phyloP scores from a whole-genome alignment of 345 rosid species.

The Arabidopsis thaliana region TAIR10.1 NC_003076.8:2182001-2182500 shows the following conservation, averaged over 20 bases:
- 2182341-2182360: constrained; percentile 11
- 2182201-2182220: constrained; percentile 27
- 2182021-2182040: background rate
- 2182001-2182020: too few species aligned
- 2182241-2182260: constrained; percentile 61
- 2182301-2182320: constrained; percentile 16
- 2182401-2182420: constrained; percentile 38
- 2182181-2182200: constrained; percentile 44
- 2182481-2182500: too few species aligned
- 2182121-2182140: constrained; percentile 98
- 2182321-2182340: background rate
- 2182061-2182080: background rate
- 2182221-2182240: constrained; percentile 48
- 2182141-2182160: constrained; percentile 73
- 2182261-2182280: constrained; percentile 70
- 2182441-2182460: background rate
- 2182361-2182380: background rate
- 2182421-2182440: constrained; percentile 14
- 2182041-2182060: background rate
- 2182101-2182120: constrained; percentile 56
- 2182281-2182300: constrained; percentile 49
- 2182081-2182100: background rate
- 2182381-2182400: constrained; percentile 38
- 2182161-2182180: constrained; percentile 64
- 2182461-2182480: background rate